Evolutionary conservation across 108 stramenopile genomes (phyloP).

Genomic region (Mediolabrus comicus): DNA sequence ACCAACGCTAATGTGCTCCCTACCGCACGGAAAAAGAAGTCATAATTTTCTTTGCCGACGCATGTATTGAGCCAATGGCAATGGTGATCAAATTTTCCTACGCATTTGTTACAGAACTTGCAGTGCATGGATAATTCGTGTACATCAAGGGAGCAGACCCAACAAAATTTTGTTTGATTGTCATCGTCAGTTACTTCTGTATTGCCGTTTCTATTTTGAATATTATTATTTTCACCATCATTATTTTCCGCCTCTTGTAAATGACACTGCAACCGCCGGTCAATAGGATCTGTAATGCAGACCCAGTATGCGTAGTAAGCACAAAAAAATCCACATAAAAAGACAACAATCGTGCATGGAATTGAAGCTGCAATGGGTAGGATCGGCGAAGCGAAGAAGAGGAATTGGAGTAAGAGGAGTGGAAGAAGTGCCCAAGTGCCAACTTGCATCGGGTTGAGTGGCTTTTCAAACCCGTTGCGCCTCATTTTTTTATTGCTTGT

Average conservation of each 20-base stretch:
- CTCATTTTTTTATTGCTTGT: not conserved
- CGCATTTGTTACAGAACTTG: constrained; percentile 95
- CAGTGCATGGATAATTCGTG: constrained; percentile 85
- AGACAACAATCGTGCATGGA: constrained; percentile 54
- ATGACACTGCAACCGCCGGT: constrained; percentile 46
- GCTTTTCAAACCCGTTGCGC: constrained; percentile 64
- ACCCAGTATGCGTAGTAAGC: constrained; percentile 56
- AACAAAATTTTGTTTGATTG: constrained; percentile 75
- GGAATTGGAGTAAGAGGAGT: constrained; percentile 58
- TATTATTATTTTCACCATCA: constrained; percentile 10
- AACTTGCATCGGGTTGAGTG: constrained; percentile 71
- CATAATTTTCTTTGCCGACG: constrained; percentile 80
- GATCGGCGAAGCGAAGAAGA: constrained; percentile 59
- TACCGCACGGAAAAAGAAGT: constrained; percentile 70
- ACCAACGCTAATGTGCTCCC: constrained; percentile 23
- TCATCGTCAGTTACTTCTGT: not conserved
- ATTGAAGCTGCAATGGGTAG: constrained; percentile 65
- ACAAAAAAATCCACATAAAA: constrained; percentile 26
- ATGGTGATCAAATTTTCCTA: constrained; percentile 92
- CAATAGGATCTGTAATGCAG: constrained; percentile 64
- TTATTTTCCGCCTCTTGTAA: constrained; percentile 23
- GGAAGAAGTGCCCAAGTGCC: constrained; percentile 79
- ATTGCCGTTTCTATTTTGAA: not conserved
- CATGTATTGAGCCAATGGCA: constrained; percentile 96
- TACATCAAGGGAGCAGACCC: constrained; percentile 81